These are phyloP conservation scores for Hortiboletus flavorubellus DNA, from an alignment of 768 basidiomycete genomes.

Conservation along the genomic window DNA sequence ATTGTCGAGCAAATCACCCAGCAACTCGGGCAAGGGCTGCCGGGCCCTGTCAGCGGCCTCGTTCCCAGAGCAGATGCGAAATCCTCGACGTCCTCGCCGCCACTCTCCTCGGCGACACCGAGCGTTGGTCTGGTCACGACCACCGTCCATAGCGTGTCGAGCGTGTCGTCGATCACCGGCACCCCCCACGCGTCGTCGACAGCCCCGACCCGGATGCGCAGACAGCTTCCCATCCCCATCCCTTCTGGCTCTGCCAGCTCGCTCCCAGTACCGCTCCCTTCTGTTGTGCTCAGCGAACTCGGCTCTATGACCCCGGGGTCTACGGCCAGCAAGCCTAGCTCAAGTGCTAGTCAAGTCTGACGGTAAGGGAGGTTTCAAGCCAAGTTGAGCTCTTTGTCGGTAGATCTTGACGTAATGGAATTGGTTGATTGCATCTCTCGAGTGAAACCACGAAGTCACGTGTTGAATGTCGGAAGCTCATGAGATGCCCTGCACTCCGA, in stretches of 20 bases:
- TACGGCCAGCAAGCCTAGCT: not conserved
- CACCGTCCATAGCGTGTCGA: not conserved
- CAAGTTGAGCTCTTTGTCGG: conserved; percentile 5
- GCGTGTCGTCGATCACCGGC: not conserved
- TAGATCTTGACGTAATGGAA: conserved; percentile 23
- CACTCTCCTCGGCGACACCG: not conserved
- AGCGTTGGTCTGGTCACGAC: not conserved
- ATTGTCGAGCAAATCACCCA: not conserved
- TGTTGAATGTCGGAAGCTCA: not conserved
- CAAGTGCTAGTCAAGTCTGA: not conserved
- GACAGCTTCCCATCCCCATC: conserved; percentile 9
- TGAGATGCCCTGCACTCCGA: conserved; percentile 35
- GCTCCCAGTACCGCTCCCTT: too few relatives aligned
- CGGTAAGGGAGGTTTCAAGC: not conserved
- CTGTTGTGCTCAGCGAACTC: not conserved
- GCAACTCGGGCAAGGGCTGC: not conserved
- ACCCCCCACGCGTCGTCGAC: not conserved
- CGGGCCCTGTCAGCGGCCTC: not conserved
- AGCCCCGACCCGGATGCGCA: conserved; percentile 1
- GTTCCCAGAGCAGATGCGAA: conserved; percentile 3
- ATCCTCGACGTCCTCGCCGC: not conserved
- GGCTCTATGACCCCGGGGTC: not conserved
- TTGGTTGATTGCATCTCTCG: conserved; percentile 25
- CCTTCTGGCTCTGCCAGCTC: not conserved
- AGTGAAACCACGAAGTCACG: conserved; percentile 4